Evolutionary conservation across 148 eudicot genomes (phyloP).

Genomic region (Heliosperma pusillum): DNA sequence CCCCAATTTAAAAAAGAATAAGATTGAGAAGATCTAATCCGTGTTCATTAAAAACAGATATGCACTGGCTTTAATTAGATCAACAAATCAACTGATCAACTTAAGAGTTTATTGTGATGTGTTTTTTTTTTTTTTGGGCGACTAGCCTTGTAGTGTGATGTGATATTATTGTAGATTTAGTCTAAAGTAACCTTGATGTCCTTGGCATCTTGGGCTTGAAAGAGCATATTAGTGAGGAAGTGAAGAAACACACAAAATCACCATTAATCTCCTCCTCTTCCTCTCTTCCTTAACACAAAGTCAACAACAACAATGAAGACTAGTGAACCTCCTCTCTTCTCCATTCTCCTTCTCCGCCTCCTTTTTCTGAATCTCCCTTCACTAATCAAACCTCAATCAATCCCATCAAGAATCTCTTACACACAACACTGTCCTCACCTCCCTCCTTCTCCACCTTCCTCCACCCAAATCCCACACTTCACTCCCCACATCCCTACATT

Average conservation of each 20-base stretch:
- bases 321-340: neutral
- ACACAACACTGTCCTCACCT: conserved; percentile 44
- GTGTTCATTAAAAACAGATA: too few relatives aligned
- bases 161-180: too few relatives aligned
- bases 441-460: conserved; percentile 33
- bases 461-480: conserved; percentile 14
- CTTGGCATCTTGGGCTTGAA: too few relatives aligned
- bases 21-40: too few relatives aligned
- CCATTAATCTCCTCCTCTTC: neutral
- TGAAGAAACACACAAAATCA: neutral
- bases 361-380: neutral
- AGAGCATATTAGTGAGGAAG: too few relatives aligned
- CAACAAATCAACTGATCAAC: too few relatives aligned
- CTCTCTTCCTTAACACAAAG: neutral
- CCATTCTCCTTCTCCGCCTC: conserved; percentile 8
- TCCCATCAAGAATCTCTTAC: conserved; percentile 37
- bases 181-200: too few relatives aligned
- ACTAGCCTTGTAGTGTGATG: too few relatives aligned
- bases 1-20: too few relatives aligned
- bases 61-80: too few relatives aligned
- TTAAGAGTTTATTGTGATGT: too few relatives aligned
- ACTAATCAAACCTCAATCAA: neutral
- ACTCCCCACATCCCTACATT: conserved; percentile 27
- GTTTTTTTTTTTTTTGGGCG: too few relatives aligned
- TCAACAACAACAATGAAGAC: conserved; percentile 18